Base-by-base conservation (phyloP, 2,329 filamentous ascomycete species). In the Colletotrichum limetticola region DNA sequence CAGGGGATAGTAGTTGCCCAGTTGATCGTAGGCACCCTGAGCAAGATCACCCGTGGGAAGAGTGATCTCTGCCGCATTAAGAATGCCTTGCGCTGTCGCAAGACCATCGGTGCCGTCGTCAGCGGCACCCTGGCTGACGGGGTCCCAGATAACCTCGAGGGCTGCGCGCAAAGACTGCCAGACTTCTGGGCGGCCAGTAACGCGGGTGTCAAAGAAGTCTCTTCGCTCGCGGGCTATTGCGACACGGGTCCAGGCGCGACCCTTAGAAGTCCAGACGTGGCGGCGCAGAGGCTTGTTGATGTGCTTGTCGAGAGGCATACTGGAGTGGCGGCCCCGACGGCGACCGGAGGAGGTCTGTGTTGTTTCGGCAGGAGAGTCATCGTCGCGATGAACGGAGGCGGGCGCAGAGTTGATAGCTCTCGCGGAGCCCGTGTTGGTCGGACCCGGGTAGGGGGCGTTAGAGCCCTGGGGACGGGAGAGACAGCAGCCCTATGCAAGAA, bases 131-230 rank as follows among this genome's bases (percentile, higher is more conserved):
- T 80, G 78, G 5, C 72, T 74, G 28, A 89, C 87, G 0, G 87
- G 85, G 12, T 87, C 86, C 84, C 92, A 92, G 74, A 98, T 81
- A 7, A 94, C 84, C 74, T 93, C 89, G 22, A 95, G 86, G 0
- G 92, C 93, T 1, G 91, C 85, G 58, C 88, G 88, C 16, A 98
- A 82, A 0, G 94, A 92, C 76, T 90, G 90, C 96, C 96, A 98
- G 30, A 97, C 89, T 81, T 98, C 94, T 5, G 88, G 78, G 4
- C 91, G 88, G 2, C 95, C 95, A 0, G 93, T 93, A 19, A 97
- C 94, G 59, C 95, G 87, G 1, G 95, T 98, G 74, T 98, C 95
- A 82, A 97, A 98, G 86, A 97, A 98, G 74, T 95, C 95, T 61
- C 84, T 85, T 61, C 96, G 90, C 83, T 98, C 94, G 37, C 87